phyloP scores from a whole-genome alignment of 2,329 filamentous ascomycete genomes.

The Ophiobolus disseminans region DNA sequence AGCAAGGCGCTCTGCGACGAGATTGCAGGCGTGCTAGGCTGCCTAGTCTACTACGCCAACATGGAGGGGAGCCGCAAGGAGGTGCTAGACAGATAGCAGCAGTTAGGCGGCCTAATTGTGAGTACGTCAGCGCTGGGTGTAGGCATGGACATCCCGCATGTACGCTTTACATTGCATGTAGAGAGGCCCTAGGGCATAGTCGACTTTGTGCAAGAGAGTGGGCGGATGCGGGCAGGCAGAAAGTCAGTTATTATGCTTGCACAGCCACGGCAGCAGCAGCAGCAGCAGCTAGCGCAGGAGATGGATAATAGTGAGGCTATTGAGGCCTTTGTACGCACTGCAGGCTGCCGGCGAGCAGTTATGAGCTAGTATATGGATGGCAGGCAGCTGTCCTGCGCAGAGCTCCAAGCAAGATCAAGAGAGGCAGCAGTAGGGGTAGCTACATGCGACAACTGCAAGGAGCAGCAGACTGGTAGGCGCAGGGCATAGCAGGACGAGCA shows the following conservation, averaged over 20 bases:
- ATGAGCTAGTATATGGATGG: not conserved
- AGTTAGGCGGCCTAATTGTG: not conserved
- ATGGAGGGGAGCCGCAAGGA: not conserved
- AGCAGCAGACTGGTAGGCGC: not conserved
- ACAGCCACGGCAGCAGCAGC: not conserved
- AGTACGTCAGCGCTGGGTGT: not conserved
- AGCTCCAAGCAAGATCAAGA: not conserved
- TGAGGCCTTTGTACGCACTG: not conserved
- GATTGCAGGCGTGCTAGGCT: not conserved
- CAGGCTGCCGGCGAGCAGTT: not conserved
- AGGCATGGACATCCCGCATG: not conserved
- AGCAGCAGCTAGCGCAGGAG: not conserved
- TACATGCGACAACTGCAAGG: not conserved
- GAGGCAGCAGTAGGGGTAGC: not conserved
- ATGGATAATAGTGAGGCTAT: no score
- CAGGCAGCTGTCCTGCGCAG: not conserved
- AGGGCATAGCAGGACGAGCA: not conserved
- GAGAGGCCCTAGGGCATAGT: not conserved
- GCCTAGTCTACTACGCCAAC: not conserved
- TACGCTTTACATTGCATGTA: not conserved
- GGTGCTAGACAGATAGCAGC: not conserved
- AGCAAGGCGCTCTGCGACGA: not conserved
- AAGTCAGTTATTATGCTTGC: not conserved
- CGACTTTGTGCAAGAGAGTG: not conserved
- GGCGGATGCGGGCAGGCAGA: not conserved